Percentiles rank a stretch among this genome's conserved stretches.
phyloP scores from a whole-genome alignment of 2,329 filamentous ascomycete genomes.

The Sclerotinia glacialis region DNA sequence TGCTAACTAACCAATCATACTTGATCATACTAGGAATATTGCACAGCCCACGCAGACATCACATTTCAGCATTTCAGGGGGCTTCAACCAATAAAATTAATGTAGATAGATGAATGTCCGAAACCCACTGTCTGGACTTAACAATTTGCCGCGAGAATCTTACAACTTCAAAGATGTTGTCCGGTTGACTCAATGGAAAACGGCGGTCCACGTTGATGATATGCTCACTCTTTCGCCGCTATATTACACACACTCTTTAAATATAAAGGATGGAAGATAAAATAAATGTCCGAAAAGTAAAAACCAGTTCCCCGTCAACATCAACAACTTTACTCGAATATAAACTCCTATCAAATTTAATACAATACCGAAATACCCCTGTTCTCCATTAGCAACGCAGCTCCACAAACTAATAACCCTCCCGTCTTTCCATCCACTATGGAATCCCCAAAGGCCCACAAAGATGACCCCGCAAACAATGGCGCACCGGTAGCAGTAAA shows the following conservation, averaged over 20 bases:
- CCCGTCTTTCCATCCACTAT: conserved; percentile 1
- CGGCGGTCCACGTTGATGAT: background rate
- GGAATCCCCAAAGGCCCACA: background rate
- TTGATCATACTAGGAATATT: too few relatives aligned
- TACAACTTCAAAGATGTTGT: background rate
- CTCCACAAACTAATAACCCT: background rate
- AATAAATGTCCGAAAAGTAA: background rate
- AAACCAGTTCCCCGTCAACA: background rate
- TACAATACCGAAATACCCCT: background rate
- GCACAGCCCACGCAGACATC: too few relatives aligned
- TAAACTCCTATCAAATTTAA: background rate
- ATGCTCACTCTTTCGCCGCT: background rate
- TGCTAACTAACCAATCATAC: too few relatives aligned
- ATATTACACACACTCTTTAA: background rate
- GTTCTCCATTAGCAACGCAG: background rate
- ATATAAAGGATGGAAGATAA: background rate
- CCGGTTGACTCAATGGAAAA: background rate
- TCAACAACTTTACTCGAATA: background rate
- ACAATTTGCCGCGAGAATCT: background rate
- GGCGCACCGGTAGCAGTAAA: background rate
- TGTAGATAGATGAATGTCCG: background rate
- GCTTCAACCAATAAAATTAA: background rate
- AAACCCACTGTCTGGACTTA: background rate
- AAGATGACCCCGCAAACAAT: background rate
- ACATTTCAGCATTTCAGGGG: background rate